Percentiles rank a stretch among this genome's conserved stretches.
These are phyloP conservation scores for Acanthamoeba culbertsoni DNA, from an alignment of 208 protist species.

Conservation along the genomic window DNA sequence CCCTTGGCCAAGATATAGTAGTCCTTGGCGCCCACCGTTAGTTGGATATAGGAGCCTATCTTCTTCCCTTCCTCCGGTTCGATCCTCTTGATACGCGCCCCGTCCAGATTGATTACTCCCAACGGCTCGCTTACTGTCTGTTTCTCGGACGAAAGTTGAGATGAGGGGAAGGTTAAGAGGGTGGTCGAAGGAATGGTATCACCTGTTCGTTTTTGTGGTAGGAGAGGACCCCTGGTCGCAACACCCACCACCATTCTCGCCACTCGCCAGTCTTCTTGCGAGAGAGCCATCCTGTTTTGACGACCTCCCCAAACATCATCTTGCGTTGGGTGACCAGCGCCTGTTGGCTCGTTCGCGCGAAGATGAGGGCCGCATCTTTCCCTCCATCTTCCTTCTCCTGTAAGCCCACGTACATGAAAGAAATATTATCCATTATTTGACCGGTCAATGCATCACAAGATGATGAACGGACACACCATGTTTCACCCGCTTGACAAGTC, in stretches of 20 bases:
- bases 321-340: conserved; percentile 1
- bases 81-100: neutral
- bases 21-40: neutral
- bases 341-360: neutral
- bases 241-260: conserved; percentile 17
- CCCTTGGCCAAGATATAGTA: conserved; percentile 51
- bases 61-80: neutral
- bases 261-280: neutral
- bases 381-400: conserved; percentile 5
- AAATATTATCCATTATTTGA: no score
- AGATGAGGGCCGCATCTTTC: neutral
- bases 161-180: neutral
- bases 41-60: neutral
- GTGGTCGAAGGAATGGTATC: neutral
- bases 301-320: conserved; percentile 8
- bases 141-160: neutral
- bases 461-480: no score
- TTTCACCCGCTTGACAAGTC: no score
- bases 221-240: neutral
- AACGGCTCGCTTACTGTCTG: neutral
- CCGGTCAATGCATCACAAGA: no score
- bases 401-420: no score
- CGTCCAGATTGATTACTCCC: neutral
- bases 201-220: conserved; percentile 51
- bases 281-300: neutral